Conservation (phyloP, 2,329 filamentous ascomycete genomes). For the Trichoderma hamatum region DNA sequence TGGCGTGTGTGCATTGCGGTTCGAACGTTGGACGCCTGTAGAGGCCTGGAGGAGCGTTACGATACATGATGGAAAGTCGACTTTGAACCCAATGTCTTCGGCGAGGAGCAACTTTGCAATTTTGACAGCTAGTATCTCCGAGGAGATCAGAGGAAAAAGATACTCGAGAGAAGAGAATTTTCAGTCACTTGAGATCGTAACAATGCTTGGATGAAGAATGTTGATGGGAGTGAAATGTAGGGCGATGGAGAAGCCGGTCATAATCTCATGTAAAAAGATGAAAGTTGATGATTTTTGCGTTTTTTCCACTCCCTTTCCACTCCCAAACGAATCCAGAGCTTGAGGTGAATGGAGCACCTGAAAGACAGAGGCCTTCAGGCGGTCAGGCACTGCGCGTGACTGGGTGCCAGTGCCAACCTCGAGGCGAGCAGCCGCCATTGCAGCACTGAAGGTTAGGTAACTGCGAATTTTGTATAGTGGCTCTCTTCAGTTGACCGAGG, state of each 20-base stretch:
- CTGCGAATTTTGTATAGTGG: background rate
- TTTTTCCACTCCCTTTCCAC: background rate
- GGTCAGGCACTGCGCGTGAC: conserved; percentile 2
- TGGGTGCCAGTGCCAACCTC: conserved; percentile 17
- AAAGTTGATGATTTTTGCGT: background rate
- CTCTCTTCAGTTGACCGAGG: background rate
- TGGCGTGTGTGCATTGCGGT: conserved; percentile 65
- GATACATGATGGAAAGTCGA: conserved; percentile 9
- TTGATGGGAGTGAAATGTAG: conserved; percentile 3
- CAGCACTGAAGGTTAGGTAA: background rate
- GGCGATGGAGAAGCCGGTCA: conserved; percentile 3
- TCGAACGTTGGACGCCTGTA: conserved; percentile 33
- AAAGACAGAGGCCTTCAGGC: background rate
- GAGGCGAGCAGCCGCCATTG: conserved; percentile 15
- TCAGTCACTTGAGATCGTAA: conserved; percentile 4
- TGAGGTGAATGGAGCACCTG: background rate
- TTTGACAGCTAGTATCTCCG: background rate
- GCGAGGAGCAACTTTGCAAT: background rate
- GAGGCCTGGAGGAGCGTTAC: conserved; percentile 16
- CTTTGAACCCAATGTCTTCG: background rate
- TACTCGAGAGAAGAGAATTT: background rate
- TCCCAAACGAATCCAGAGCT: background rate
- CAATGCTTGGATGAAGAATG: conserved; percentile 24
- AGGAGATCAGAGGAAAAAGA: background rate
- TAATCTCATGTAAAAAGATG: background rate